Conservation (phyloP, 2,329 filamentous ascomycete genomes). For the Colletotrichum sublineola region DNA sequence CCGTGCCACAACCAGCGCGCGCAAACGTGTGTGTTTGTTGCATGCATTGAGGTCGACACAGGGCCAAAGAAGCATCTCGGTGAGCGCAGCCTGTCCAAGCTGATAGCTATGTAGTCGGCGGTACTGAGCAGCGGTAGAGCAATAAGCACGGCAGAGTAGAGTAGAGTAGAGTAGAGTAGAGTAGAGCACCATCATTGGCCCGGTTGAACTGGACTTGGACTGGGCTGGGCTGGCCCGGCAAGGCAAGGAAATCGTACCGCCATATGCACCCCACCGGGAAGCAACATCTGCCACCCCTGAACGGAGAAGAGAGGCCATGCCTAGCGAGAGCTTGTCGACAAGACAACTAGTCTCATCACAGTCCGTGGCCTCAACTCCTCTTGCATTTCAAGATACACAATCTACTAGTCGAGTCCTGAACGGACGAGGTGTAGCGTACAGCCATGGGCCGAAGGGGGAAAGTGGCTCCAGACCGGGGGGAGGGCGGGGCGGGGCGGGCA, state of each 20-base stretch:
- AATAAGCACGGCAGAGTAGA: background rate
- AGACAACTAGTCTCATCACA: background rate
- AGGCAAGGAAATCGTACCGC: background rate
- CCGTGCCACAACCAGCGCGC: background rate
- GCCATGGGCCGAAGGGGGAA: background rate
- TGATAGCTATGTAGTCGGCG: background rate
- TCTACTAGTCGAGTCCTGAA: background rate
- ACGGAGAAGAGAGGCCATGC: background rate
- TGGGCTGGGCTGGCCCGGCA: background rate
- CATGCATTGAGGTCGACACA: slow-evolving; percentile 3
- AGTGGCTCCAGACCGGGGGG: background rate
- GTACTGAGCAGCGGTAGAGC: background rate
- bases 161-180: too few species aligned
- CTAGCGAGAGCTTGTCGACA: background rate
- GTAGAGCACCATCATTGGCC: background rate
- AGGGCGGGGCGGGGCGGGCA: background rate
- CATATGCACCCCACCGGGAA: background rate
- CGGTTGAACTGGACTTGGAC: background rate
- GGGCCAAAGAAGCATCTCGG: slow-evolving; percentile 1
- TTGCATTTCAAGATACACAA: background rate
- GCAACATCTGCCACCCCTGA: background rate
- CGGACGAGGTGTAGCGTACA: background rate
- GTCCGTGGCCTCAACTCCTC: slow-evolving; percentile 1
- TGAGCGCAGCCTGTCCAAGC: background rate
- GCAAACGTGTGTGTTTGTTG: slow-evolving; percentile 12